Evolutionary conservation across 306 rosid genomes (phyloP), one percentile per base, ranked within the genome.

Genomic region (Leucaena leucocephala): DNA sequence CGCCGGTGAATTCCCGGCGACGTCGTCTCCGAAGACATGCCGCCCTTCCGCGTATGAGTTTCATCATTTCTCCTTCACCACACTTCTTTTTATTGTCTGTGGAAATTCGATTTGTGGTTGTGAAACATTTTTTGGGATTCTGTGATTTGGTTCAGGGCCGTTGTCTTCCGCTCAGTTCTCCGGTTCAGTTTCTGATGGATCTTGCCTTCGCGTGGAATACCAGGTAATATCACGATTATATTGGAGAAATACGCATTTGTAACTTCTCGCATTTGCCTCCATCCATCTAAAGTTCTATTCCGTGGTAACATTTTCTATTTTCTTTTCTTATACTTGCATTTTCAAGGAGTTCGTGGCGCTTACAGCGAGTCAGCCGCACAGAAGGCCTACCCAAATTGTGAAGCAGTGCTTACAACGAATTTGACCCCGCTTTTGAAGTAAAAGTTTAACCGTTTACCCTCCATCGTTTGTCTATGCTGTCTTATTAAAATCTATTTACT

Each of bases 391-490:
- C 99, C 96, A 21, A 91, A 91, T 82, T 95, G 99, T 16, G 94
- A 95, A 87, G 92, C 99, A 15, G 97, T 95, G 85, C 98, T 42
- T 95, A 98, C 45, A 97, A 93, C 74, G 94, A 93, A 81, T 95
- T 95, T 75, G 98, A 95, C 34, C 85, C 97, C 0, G 93, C 98
- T 80, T 95, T 95, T 82, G 93, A 95, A 69, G 99, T 95, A 58
- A 83, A 11, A 48, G 49, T 76, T 54, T 45, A 59, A 16, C 12
- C 61, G 13, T 75, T 36, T 82, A 9, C 50, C 39, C 14, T 71
- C 59, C 7, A 10, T 58, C 44, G 5, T 39, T 45, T 46, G 19
- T 22, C 39, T 45, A 11, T 22, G 14, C 14, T 50, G n/a, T 13
- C 36, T 49, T 27, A 66, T 66, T 67, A 58, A 48, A 46, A 36